Evolutionary conservation across 1,284 basidiomycete genomes (phyloP), one percentile per base, ranked within the genome.

Genomic region (Uromyces viciae-fabae): DNA sequence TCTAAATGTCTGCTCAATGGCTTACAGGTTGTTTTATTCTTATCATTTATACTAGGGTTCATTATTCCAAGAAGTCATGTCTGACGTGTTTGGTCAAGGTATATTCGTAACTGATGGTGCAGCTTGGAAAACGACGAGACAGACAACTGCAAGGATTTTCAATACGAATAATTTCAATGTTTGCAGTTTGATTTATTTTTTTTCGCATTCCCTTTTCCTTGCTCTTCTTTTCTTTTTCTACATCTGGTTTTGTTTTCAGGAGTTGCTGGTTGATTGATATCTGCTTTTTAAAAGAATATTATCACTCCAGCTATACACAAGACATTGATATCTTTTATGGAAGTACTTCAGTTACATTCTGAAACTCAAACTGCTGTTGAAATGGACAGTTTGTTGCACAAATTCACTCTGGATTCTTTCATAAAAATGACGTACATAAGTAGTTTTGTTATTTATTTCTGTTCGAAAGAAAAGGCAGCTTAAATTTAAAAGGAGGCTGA

Each of bases 71-170:
- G 72, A 74, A 40, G 79, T 81, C 11, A 75, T 81, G 79, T 81
- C 79, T 25, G 79, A 81, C n/a, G 79, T 81, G n/a, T 81, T 81
- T 40, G 79, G 79, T 14, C 71, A 81, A 68, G 79, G 79, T 22
- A 81, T 81, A 14, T 81, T 81, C 49, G 72, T 81, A 7, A 74
- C 71, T 54, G 79, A 81, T 36, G 79, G 79, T 33, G 60, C 72
- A 14, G 71, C 46, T 42, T 81, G 79, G 79, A 81, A 81, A 64
- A 74, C 43, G 17, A 75, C 79, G n/a, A 69, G 79, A 40, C 79
- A 81, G 43, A 72, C 69, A 19, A 81, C 79, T 19, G 62, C 72
- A 58, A 49, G 71, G n/a, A 81, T 81, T 42, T 81, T 81, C 14
- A 81, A 74, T 28, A 42, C 79, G 2, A 71, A 81, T 28, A 75